Percentiles rank a stretch among this genome's conserved stretches.
Evolutionary conservation across 164 flowering plant species (phyloP).

Genomic region (Stephania cephalantha): DNA sequence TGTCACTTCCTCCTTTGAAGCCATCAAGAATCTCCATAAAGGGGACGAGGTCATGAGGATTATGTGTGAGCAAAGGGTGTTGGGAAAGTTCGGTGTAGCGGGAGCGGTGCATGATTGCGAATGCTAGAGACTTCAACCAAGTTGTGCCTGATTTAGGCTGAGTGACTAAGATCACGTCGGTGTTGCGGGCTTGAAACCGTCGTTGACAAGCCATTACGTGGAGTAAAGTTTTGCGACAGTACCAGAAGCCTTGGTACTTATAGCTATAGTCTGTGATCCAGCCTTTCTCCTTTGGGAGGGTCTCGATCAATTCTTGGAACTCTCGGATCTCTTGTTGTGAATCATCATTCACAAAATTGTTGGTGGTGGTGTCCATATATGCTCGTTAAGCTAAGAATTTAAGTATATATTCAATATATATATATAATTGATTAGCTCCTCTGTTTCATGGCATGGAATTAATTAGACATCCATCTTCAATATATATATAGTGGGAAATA

Average conservation of each 20-base stretch:
- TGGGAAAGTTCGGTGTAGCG: background rate
- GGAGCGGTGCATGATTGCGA: slow-evolving; percentile 21
- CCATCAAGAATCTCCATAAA: slow-evolving; percentile 8
- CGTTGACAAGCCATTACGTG: slow-evolving; percentile 16
- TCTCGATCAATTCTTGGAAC: no score
- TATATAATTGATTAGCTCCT: no score
- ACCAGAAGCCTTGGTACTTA: slow-evolving; percentile 18
- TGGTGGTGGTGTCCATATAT: no score
- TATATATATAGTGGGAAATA: no score
- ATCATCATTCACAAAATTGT: no score
- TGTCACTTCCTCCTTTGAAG: background rate
- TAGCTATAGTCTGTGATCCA: background rate
- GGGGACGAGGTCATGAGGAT: slow-evolving; percentile 22
- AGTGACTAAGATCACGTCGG: slow-evolving; percentile 21
- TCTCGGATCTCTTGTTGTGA: no score
- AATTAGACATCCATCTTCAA: no score
- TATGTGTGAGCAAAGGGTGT: slow-evolving; percentile 12
- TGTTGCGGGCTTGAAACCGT: slow-evolving; percentile 27
- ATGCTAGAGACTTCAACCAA: slow-evolving; percentile 32
- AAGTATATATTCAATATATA: no score
- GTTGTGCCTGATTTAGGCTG: slow-evolving; percentile 39
- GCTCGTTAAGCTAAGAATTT: no score
- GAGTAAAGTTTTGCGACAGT: background rate
- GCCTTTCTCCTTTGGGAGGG: slow-evolving; percentile 11
- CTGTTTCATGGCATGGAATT: no score